Percentiles rank a stretch among this genome's conserved stretches.
Conservation (phyloP, 768 basidiomycete genomes). For the Lanmaoa rubissima region DNA sequence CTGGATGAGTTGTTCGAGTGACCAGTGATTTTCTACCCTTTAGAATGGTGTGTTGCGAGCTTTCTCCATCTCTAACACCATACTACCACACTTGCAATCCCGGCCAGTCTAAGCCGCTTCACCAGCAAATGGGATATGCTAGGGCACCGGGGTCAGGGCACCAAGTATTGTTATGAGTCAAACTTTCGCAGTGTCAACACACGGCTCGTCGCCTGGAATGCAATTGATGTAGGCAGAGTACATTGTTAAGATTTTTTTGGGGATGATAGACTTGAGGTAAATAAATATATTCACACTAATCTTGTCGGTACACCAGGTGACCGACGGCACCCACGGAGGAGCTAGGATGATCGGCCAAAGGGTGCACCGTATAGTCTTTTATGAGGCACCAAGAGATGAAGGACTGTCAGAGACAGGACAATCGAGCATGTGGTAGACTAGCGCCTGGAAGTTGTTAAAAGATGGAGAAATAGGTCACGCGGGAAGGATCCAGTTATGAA, state of each 20-base stretch:
- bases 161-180: background rate
- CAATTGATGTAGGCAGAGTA: background rate
- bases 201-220: background rate
- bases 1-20: too few relatives aligned
- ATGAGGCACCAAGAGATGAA: slow-evolving; percentile 59
- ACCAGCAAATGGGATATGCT: too few relatives aligned
- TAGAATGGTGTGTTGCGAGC: background rate
- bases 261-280: background rate
- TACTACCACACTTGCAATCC: too few relatives aligned
- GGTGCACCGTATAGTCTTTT: slow-evolving; percentile 44
- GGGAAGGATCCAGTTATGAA: slow-evolving; percentile 4
- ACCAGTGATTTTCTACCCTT: too few relatives aligned
- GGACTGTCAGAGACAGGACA: slow-evolving; percentile 42
- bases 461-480: slow-evolving; percentile 35
- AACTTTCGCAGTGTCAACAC: background rate
- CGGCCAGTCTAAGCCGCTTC: too few relatives aligned
- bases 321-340: slow-evolving; percentile 45
- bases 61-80: background rate
- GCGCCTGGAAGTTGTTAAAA: slow-evolving; percentile 67
- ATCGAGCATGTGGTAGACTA: slow-evolving; percentile 55
- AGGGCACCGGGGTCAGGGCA: too few relatives aligned
- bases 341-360: slow-evolving; percentile 60
- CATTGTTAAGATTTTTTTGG: background rate
- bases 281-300: background rate
- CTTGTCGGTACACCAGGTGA: slow-evolving; percentile 66